Percentiles rank a stretch among this genome's conserved stretches.
These are phyloP conservation scores for Acer yangbiense DNA, from an alignment of 345 rosid genomes.

Conservation along the genomic window DNA sequence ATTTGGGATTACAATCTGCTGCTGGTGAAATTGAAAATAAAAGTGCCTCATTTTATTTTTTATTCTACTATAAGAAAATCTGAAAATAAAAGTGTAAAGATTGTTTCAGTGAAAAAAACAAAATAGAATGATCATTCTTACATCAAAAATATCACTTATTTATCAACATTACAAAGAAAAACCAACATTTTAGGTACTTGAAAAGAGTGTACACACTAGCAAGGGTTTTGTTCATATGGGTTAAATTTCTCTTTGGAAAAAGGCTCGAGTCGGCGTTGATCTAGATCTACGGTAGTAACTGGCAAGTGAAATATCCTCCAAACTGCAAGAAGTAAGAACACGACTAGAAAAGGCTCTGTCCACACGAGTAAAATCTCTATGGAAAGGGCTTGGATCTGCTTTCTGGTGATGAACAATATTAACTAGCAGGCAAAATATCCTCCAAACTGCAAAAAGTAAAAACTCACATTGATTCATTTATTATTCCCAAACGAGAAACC, in stretches of 20 bases:
- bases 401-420: constrained; percentile 7
- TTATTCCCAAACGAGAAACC: neutral
- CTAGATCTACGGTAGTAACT: constrained; percentile 18
- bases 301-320: constrained; percentile 69
- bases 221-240: neutral
- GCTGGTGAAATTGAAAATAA: too few species aligned
- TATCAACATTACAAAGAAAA: neutral
- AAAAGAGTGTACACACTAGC: neutral
- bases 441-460: constrained; percentile 54
- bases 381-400: neutral
- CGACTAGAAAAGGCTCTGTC: neutral
- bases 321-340: constrained; percentile 38
- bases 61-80: neutral
- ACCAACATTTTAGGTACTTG: neutral
- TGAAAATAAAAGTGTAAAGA: too few species aligned
- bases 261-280: neutral
- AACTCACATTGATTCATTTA: neutral
- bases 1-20: neutral
- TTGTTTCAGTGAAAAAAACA: neutral
- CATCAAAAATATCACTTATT: neutral
- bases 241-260: neutral
- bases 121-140: neutral
- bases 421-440: constrained; percentile 58
- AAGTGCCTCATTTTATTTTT: neutral
- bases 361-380: neutral